phyloP scores from a whole-genome alignment of 148 eudicot genomes.

The Bassia scoparia region DNA sequence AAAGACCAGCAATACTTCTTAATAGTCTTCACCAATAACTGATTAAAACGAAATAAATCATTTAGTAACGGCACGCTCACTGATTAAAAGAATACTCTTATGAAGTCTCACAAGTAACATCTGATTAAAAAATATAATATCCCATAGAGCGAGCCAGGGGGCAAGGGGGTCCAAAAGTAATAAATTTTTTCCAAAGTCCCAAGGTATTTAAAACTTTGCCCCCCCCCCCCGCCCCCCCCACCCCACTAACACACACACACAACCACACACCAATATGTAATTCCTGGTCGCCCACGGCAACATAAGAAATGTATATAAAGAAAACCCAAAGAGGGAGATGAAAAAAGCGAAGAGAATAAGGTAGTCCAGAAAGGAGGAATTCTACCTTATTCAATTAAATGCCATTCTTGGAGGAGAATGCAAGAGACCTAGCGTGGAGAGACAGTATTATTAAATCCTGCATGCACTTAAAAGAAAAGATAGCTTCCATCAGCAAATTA shows the following conservation, averaged over 20 bases:
- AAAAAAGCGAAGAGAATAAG: not conserved
- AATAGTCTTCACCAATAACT: no score
- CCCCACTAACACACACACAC: no score
- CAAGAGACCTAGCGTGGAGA: conserved; percentile 30
- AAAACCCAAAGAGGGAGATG: not conserved
- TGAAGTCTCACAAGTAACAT: no score
- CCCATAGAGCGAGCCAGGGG: no score
- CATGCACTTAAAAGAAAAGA: conserved; percentile 38
- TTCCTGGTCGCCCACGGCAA: not conserved
- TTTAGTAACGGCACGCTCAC: no score
- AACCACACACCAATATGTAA: no score
- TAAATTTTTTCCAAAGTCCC: no score
- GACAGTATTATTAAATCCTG: conserved; percentile 32
- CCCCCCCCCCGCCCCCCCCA: not conserved
- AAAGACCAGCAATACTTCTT: no score
- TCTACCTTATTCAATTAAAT: conserved; percentile 77
- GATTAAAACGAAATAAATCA: no score
- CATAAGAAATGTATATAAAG: not conserved
- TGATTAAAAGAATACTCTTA: no score
- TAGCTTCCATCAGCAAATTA: conserved; percentile 8
- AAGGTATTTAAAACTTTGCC: not conserved
- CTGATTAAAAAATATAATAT: no score
- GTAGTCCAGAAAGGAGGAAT: conserved; percentile 2
- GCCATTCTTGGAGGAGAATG: conserved; percentile 58
- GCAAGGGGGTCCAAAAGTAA: no score